Base-by-base conservation (phyloP, 345 rosid genomes). In the Anacardium occidentale region DNA sequence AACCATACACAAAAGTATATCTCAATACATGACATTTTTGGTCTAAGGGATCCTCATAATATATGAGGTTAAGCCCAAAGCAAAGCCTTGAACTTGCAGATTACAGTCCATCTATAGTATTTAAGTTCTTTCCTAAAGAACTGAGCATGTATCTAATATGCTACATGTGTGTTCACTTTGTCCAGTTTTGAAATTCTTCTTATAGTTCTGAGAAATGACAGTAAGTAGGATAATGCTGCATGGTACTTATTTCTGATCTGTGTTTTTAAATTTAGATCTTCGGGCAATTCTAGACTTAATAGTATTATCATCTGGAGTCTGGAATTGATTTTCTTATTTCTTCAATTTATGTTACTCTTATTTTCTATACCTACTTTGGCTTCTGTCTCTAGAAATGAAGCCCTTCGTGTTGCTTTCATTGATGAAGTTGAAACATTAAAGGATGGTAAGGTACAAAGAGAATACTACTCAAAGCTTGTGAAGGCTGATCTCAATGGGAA, bases 401-500 rank as follows among this genome's bases (percentile, higher is more conserved):
- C 98, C 66, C 95, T 94, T 69, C 98, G 98, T 60, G 90, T 94
- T 73, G 98, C 98, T 76, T 94, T 89, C 75, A 92, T 94, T 17
- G 98, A 92, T 84, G 84, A 85, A 71, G 98, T 94, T 60, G 98
- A 94, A 80, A 88, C 89, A 64, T 74, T 90, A 62, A 81, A 86
- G 79, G 85, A 89, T 76, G 97, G 96, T 53, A 84, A 71, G 72
- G 88, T 89, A 67, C 91, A 89, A 17, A 90, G 81, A 21, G 96
- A 92, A 55, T 94, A 80, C 74, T 90, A 81, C 80, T 94, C 98
- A 24, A 94, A 94, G 80, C 98, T 94, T 64, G 98, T 94, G 81
- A 94, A 94, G 78, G 98, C 87, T 51, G 98, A 92, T 79, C 86
- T 94, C 82, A 90, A 78, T 83, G 98, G 98, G 64, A 94, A 94